These are phyloP conservation scores for Lactarius deliciosus DNA, from an alignment of 768 basidiomycete genomes.

Conservation along the genomic window DNA sequence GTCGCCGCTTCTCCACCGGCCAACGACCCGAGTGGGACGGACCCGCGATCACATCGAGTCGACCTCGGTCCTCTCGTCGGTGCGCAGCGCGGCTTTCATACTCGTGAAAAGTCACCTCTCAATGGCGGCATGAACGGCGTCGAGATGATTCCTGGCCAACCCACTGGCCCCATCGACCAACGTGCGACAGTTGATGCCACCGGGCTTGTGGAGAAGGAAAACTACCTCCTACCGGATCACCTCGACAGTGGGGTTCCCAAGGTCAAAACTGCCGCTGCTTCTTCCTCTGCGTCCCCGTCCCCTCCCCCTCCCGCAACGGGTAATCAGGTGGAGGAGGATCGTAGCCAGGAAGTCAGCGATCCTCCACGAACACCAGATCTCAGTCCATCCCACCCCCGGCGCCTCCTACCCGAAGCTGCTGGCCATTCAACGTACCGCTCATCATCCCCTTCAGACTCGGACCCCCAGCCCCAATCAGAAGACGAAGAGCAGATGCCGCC, in stretches of 20 bases:
- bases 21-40: slow-evolving; percentile 19
- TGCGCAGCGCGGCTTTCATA: slow-evolving; percentile 56
- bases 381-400: slow-evolving; percentile 1
- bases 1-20: slow-evolving; percentile 30
- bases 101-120: slow-evolving; percentile 53
- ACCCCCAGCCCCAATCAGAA: slow-evolving; percentile 15
- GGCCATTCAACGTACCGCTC: slow-evolving; percentile 23
- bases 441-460: slow-evolving; percentile 26
- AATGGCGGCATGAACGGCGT: slow-evolving; percentile 65
- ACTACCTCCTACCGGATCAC: neutral
- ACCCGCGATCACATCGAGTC: slow-evolving; percentile 28
- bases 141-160: slow-evolving; percentile 46
- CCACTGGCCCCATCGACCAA: slow-evolving; percentile 2
- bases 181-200: slow-evolving; percentile 25
- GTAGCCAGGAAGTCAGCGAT: slow-evolving; percentile 8
- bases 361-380: neutral
- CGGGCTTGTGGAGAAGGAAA: neutral
- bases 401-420: slow-evolving; percentile 11
- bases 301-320: slow-evolving; percentile 25
- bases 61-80: slow-evolving; percentile 70
- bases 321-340: slow-evolving; percentile 36
- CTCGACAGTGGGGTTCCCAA: neutral
- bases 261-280: slow-evolving; percentile 13
- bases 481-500: slow-evolving; percentile 29
- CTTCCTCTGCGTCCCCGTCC: slow-evolving; percentile 27